Evolutionary conservation across 805 yeast genomes (phyloP).

Genomic region (Teunomyces aglyptinius): DNA sequence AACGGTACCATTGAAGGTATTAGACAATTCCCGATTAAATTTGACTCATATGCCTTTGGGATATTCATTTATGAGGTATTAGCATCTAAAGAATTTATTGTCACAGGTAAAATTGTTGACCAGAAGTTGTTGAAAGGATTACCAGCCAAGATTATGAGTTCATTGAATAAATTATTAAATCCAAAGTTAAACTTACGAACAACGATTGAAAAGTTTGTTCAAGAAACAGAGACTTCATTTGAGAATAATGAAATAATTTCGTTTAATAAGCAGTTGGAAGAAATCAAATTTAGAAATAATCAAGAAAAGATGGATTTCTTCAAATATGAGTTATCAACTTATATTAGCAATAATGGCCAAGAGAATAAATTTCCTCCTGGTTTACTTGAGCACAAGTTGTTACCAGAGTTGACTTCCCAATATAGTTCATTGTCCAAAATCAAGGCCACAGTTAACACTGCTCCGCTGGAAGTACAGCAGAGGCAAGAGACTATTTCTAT

Average conservation of each 20-base stretch:
- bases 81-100: conserved; percentile 10
- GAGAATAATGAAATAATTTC: conserved; percentile 46
- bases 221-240: conserved; percentile 24
- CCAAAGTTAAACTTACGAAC: conserved; percentile 33
- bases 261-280: conserved; percentile 53
- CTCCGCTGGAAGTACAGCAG: conserved; percentile 28
- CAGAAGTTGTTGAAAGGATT: background rate
- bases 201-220: conserved; percentile 27
- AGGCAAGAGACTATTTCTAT: conserved; percentile 38
- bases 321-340: conserved; percentile 25
- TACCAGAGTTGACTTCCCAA: conserved; percentile 67
- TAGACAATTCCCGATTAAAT: conserved; percentile 38
- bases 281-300: conserved; percentile 51
- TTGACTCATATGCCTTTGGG: conserved; percentile 69
- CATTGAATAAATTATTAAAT: conserved; percentile 37
- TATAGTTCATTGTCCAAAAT: conserved; percentile 30
- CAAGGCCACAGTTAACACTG: conserved; percentile 25
- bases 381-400: conserved; percentile 54
- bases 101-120: background rate
- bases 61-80: conserved; percentile 47
- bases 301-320: conserved; percentile 51
- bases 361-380: conserved; percentile 42
- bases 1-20: conserved; percentile 43
- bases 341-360: conserved; percentile 14
- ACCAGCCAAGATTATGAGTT: conserved; percentile 3